Conservation (phyloP, 305 asterid genomes). For the Plantago rigida region DNA sequence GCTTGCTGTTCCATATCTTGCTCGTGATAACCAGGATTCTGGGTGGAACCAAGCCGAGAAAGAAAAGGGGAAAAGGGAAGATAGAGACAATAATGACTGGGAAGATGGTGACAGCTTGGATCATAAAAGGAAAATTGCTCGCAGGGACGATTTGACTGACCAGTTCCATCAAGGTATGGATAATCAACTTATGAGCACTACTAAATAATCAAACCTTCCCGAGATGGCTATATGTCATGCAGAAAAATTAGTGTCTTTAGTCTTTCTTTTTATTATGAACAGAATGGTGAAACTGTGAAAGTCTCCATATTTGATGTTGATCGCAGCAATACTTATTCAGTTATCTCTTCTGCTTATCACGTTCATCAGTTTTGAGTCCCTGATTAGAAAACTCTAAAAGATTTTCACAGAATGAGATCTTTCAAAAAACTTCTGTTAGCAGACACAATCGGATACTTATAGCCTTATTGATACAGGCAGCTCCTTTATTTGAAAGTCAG, state of each 20-base stretch:
- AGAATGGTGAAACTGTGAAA: too few species aligned
- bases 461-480: conserved; percentile 19
- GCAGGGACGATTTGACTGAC: conserved; percentile 40
- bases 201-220: background rate
- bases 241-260: background rate
- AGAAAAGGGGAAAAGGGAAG: conserved; percentile 48
- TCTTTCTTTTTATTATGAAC: background rate
- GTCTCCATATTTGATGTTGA: conserved; percentile 8
- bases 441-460: too few species aligned
- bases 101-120: conserved; percentile 41
- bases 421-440: too few species aligned
- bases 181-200: conserved; percentile 3
- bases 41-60: conserved; percentile 45
- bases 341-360: too few species aligned
- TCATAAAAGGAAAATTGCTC: conserved; percentile 46
- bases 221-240: conserved; percentile 9
- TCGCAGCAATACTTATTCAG: background rate
- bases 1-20: conserved; percentile 39
- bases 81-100: conserved; percentile 40
- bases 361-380: too few species aligned
- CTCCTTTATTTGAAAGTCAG: conserved; percentile 14
- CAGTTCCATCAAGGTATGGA: conserved; percentile 49
- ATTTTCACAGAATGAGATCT: too few species aligned
- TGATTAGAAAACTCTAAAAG: too few species aligned
- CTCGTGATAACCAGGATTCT: conserved; percentile 43